Evolutionary conservation across 192 early-diverging fungal species (phyloP), one percentile per base, ranked within the genome.

Genomic region (Podila verticillata): DNA sequence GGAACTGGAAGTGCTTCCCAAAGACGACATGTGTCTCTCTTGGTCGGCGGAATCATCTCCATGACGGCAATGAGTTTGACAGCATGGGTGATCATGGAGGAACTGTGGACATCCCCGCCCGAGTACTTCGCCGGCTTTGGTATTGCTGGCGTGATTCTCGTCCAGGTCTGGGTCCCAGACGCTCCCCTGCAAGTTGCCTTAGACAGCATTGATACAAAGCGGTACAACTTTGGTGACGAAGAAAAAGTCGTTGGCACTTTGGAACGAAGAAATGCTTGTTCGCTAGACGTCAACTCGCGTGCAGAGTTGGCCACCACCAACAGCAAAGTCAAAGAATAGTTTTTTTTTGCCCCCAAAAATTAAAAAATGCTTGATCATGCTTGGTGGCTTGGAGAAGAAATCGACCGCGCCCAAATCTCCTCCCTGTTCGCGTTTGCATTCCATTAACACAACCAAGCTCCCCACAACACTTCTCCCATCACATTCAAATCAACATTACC

Each of bases 111-210:
- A 31, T 47, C 72, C 10, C 77, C 77, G 12, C 57, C 70, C 24
- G 48, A 59, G 60, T 72, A 80, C 48, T 80, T 80, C 61, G 61
- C 57, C 4, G 77, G 77, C 31, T 68, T 80, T 51, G 77, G 77
- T 7, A 57, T 80, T 26, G 65, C 77, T 3, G 77, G 70, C 0
- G 68, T 72, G 51, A 72, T 72, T 20, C 61, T 80, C 9, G 65
- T 80, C 10, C 65, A 80, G 30, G 60, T 66, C 31, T 72, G 65
- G 65, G 48, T 80, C 15, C 77, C 77, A 20, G 36, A 68, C 30
- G 24, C 39, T 4, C 36, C 65, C 0, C 24, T 72, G 20, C 20
- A 54, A 54, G 24, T 54, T 26, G 8, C 51, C 22, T 22, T 54
- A 5, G 51, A n/a, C 8, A 7, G 12, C 22, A 4, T 24, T 54